Evolutionary conservation across 345 rosid species (phyloP).

Genomic region (Eucalyptus erythrocorys): DNA sequence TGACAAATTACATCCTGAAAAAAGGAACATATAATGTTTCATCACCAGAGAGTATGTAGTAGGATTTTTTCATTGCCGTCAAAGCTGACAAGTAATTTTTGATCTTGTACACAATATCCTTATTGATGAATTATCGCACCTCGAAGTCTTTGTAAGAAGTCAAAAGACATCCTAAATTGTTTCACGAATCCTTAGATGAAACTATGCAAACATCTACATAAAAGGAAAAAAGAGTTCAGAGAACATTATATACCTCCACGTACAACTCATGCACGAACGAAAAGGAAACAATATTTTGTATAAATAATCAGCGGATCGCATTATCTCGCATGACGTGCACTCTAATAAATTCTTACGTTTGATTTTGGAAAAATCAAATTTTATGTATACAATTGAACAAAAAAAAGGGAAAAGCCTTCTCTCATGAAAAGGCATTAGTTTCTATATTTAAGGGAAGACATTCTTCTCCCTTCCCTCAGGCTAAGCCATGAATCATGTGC

Average conservation of each 20-base stretch:
- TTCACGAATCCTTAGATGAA: not conserved
- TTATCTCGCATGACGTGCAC: not conserved
- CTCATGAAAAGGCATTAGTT: not conserved
- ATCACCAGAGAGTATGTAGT: not conserved
- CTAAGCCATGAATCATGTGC: not conserved
- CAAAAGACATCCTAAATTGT: not conserved
- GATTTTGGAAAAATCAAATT: not conserved
- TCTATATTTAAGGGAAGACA: not conserved
- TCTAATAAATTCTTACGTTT: not conserved
- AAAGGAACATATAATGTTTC: no score
- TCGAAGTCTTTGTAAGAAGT: not conserved
- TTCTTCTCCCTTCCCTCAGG: not conserved
- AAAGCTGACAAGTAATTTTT: not conserved
- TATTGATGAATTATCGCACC: not conserved
- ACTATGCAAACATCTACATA: not conserved
- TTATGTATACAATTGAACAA: not conserved
- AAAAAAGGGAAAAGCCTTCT: not conserved
- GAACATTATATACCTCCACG: not conserved
- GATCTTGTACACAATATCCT: not conserved
- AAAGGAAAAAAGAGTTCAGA: not conserved
- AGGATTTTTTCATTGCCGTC: not conserved
- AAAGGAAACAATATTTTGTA: not conserved
- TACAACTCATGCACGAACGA: not conserved
- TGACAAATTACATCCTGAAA: not conserved
- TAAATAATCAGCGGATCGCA: not conserved